Conservation (phyloP, 768 basidiomycete genomes). For the Leucocoprinus leucothites region DNA sequence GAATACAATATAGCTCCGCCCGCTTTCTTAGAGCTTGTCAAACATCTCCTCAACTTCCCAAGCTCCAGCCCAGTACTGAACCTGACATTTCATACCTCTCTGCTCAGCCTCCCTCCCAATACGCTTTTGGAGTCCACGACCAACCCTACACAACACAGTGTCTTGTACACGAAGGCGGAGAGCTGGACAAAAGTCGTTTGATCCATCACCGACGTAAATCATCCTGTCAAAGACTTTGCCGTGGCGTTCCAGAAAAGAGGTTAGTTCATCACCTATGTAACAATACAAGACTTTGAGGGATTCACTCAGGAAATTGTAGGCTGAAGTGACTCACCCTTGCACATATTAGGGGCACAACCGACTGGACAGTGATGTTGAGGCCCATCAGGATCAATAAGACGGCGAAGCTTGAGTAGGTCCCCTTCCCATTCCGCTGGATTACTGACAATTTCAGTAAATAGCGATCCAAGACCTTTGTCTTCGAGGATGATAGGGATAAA, state of each 20-base stretch:
- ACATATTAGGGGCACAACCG: conserved; percentile 97
- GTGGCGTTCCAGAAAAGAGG: conserved; percentile 67
- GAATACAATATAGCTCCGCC: no score
- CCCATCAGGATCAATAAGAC: conserved; percentile 71
- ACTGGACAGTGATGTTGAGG: conserved; percentile 81
- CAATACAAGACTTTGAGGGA: no score
- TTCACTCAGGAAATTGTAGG: no score
- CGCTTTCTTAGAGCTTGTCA: conserved; percentile 36
- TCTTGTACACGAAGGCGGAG: conserved; percentile 85
- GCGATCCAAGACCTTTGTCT: conserved; percentile 68
- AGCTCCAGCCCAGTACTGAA: conserved; percentile 88
- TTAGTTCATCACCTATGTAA: conserved; percentile 82
- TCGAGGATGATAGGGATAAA: conserved; percentile 90
- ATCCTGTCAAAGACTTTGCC: conserved; percentile 68
- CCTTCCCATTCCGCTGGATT: conserved; percentile 87
- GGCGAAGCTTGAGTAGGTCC: conserved; percentile 70
- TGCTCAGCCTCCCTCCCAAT: conserved; percentile 68
- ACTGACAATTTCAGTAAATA: conserved; percentile 85
- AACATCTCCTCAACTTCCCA: conserved; percentile 96
- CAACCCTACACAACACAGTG: conserved; percentile 72
- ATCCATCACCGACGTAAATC: conserved; percentile 91
- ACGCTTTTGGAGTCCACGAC: conserved; percentile 74
- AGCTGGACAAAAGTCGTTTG: conserved; percentile 94
- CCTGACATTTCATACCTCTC: conserved; percentile 63
- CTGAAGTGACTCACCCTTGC: conserved; percentile 66